Evolutionary conservation across 2,329 filamentous ascomycete species (phyloP), one percentile per base, ranked within the genome.

Genomic region (Dichotomopilus funicola): DNA sequence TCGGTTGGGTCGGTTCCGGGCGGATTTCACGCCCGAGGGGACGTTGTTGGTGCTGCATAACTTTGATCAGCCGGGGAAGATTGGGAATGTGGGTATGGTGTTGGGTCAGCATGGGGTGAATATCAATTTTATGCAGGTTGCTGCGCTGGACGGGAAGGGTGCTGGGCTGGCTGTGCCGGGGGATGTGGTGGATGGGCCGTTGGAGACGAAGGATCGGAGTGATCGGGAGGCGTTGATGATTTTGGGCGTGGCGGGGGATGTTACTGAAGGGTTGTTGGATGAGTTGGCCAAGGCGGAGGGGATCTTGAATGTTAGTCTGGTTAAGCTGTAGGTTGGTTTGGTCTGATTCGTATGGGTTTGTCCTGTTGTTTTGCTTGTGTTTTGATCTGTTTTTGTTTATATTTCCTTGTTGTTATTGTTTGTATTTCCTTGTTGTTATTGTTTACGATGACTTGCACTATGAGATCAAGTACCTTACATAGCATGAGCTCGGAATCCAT

Each of bases 41-140:
- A 89, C 82, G 0, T 69, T 92, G 56, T 75, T 91, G n/a, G 86
- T 92, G 57, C 80, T 89, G 64, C 81, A 89, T 65, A 92, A 92
- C 72, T 91, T 88, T 64, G 88, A 94, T 66, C 79, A 85, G 60
- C 87, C 87, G 0, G 89, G 89, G 9, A 91, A 91, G 75, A 92
- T 94, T 67, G 89, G 89, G 2, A 82, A 83, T 40, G 88, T 94
- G 2, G 89, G 89, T 0, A 84, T 78, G 56, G 77, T 84, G 51
- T 72, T 92, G 33, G 89, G 88, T 0, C 77, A 77, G 40, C 80
- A 86, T 40, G 83, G 82, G 0, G 83, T 94, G 51, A 94, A 94
- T 65, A 89, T 92, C 68, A 80, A 80, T 46, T 91, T 86, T 67
- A 94, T 92, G 89, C 85, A 82, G 65, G 88, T 91, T 1, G 80